phyloP scores from a whole-genome alignment of 495 filamentous ascomycete genomes.

The Melanomma pulvis-pyrius region DNA sequence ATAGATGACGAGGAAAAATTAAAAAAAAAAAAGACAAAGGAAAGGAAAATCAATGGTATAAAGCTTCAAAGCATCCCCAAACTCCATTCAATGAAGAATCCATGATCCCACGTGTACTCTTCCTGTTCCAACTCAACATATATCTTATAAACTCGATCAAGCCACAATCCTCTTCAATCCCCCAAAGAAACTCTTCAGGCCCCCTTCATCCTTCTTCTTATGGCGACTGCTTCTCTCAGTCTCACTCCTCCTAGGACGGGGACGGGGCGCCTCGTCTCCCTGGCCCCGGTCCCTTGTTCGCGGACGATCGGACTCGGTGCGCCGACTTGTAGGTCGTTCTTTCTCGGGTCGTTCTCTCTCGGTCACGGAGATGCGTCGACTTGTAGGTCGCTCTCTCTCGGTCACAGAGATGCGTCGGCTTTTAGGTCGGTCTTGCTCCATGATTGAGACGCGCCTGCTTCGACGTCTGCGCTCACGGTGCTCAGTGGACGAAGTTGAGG shows the following conservation, averaged over 20 bases:
- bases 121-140: background rate
- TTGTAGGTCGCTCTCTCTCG: conserved; percentile 18
- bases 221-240: conserved; percentile 10
- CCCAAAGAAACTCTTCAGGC: conserved; percentile 27
- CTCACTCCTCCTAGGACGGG: conserved; percentile 17
- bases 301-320: conserved; percentile 27
- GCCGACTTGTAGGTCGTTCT: conserved; percentile 24
- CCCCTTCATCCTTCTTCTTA: conserved; percentile 36
- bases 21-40: background rate
- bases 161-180: conserved; percentile 34
- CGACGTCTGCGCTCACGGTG: conserved; percentile 13
- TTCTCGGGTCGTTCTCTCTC: conserved; percentile 25
- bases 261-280: conserved; percentile 14
- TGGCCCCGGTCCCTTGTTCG: conserved; percentile 7
- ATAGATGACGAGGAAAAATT: background rate
- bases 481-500: conserved; percentile 27
- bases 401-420: conserved; percentile 8
- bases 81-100: conserved; percentile 29
- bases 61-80: conserved; percentile 7
- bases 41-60: conserved; percentile 12
- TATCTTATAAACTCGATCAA: conserved; percentile 7
- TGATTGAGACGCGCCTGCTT: conserved; percentile 17
- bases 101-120: background rate
- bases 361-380: conserved; percentile 23
- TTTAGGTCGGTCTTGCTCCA: conserved; percentile 13